These are phyloP conservation scores for Kodamaea sagamina DNA, from an alignment of 805 yeast genomes.

Conservation along the genomic window DNA sequence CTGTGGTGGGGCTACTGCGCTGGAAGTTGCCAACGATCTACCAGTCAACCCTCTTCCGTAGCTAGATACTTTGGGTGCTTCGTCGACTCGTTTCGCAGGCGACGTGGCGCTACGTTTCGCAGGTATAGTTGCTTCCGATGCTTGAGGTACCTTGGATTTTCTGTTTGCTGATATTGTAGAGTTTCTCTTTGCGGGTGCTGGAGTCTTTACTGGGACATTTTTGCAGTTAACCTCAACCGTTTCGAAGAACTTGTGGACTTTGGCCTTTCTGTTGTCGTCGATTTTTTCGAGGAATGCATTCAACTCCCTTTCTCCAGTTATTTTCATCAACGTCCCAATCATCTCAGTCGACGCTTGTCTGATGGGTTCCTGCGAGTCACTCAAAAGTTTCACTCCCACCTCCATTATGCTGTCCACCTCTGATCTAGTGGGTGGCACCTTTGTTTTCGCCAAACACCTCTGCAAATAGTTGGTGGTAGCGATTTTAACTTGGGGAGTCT, in stretches of 20 bases:
- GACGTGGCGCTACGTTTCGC: conserved; percentile 71
- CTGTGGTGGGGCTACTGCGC: background rate
- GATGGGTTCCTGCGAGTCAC: conserved; percentile 83
- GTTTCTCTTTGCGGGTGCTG: conserved; percentile 17
- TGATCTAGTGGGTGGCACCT: conserved; percentile 46
- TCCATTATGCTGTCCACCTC: conserved; percentile 63
- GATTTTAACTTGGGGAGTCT: conserved; percentile 79
- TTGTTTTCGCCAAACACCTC: conserved; percentile 58
- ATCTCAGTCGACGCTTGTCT: conserved; percentile 76
- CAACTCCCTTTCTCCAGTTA: conserved; percentile 74
- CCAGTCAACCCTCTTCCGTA: conserved; percentile 45
- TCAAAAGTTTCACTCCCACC: conserved; percentile 59
- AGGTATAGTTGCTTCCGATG: conserved; percentile 44
- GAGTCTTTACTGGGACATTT: conserved; percentile 13
- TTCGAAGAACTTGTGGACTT: conserved; percentile 61
- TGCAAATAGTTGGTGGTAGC: conserved; percentile 67
- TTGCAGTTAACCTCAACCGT: conserved; percentile 56
- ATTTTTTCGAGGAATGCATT: conserved; percentile 61
- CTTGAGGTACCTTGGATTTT: conserved; percentile 5
- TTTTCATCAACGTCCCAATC: conserved; percentile 79
- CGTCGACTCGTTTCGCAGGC: conserved; percentile 54
- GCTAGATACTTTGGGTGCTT: conserved; percentile 28
- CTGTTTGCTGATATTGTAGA: conserved; percentile 1
- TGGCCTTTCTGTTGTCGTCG: conserved; percentile 71
- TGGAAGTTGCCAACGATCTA: conserved; percentile 38